A percentile compares a stretch with the other conserved stretches of the same genome.
phyloP scores from a whole-genome alignment of 768 basidiomycete species.

The Lactarius tabidus region DNA sequence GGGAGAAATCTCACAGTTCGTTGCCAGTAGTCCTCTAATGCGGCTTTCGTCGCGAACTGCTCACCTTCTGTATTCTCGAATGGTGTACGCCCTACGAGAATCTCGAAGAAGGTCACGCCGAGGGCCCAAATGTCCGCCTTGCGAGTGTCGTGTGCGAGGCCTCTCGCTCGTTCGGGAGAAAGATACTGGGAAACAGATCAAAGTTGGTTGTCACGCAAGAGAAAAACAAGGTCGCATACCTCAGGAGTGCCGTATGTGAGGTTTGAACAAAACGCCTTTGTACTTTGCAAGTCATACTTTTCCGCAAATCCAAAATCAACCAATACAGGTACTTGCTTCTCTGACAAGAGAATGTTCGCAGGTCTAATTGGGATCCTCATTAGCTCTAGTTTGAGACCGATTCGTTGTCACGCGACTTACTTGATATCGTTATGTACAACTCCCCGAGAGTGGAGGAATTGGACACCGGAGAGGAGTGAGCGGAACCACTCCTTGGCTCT shows the following conservation, averaged over 20 bases:
- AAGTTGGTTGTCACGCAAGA: not conserved
- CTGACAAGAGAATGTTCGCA: slow-evolving; percentile 86
- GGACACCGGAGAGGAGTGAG: slow-evolving; percentile 74
- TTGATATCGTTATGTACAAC: slow-evolving; percentile 95
- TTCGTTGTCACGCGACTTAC: slow-evolving; percentile 41
- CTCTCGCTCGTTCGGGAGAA: slow-evolving; percentile 86
- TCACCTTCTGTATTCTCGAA: slow-evolving; percentile 83
- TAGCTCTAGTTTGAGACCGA: slow-evolving; percentile 8
- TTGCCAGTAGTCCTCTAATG: slow-evolving; percentile 82
- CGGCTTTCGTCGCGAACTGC: slow-evolving; percentile 71
- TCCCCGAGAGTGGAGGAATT: slow-evolving; percentile 78
- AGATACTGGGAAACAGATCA: slow-evolving; percentile 60
- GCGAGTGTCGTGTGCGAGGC: slow-evolving; percentile 87
- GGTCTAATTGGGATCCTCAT: slow-evolving; percentile 47
- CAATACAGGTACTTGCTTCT: slow-evolving; percentile 75
- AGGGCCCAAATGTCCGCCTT: slow-evolving; percentile 88
- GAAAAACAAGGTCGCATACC: slow-evolving; percentile 37
- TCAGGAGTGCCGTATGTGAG: slow-evolving; percentile 90
- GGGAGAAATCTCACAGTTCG: slow-evolving; percentile 55
- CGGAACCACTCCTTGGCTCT: slow-evolving; percentile 80
- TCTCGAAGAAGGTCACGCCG: slow-evolving; percentile 90
- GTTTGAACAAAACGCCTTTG: slow-evolving; percentile 74
- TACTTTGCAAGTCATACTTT: slow-evolving; percentile 61
- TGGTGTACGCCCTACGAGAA: slow-evolving; percentile 87
- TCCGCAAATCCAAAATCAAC: slow-evolving; percentile 98